Base-by-base conservation (phyloP, 768 basidiomycete genomes). In the Serendipita sp. region DNA sequence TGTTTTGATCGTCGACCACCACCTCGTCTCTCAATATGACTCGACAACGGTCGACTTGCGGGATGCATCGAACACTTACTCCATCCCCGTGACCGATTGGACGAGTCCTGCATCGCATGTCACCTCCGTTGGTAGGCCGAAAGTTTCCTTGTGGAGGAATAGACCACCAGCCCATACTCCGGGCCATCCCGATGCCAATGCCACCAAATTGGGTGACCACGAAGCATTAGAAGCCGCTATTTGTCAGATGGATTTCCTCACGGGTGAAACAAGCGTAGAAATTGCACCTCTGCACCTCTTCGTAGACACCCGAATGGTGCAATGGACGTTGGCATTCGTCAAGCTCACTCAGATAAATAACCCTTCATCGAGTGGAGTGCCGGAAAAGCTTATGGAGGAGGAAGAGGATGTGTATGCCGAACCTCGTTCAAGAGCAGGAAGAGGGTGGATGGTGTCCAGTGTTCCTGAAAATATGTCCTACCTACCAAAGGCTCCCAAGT, bases 1-100 rank as follows among this genome's bases (percentile, higher is more conserved):
- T 11, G 74, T 95, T 48, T 70, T 95, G 16, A 80, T 92, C 56
- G 84, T 83, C 8, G 92, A 94, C 69, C 79, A 78, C n/a, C 73
- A 82, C 67, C 80, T 94, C 16, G 71, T 76, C 13, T 73, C 73
- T 3, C 86, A 88, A 66, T 87, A 88, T 72, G 68, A 77, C 44
- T 7, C 56, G 7, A 7, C 8, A 4, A 35, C 8, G 3, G 16
- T 51, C n/a, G 48, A 51, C 7, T 4, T 51, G 7, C 7, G 34
- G 16, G 24, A 32, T 3, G 3, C 56, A 16, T 8, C 24, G 7
- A 16, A 8, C 8, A 4, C 56, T 5, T n/a, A 60, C 10, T 28
- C 34, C 16, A 35, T 60, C n/a, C 56, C 56, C 10, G 70, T 84
- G 3, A 68, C 78, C 7, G 83, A 89, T 68, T 88, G 86, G 88